Evolutionary conservation across 345 rosid species (phyloP).

Genomic region (Citropsis articulata): DNA sequence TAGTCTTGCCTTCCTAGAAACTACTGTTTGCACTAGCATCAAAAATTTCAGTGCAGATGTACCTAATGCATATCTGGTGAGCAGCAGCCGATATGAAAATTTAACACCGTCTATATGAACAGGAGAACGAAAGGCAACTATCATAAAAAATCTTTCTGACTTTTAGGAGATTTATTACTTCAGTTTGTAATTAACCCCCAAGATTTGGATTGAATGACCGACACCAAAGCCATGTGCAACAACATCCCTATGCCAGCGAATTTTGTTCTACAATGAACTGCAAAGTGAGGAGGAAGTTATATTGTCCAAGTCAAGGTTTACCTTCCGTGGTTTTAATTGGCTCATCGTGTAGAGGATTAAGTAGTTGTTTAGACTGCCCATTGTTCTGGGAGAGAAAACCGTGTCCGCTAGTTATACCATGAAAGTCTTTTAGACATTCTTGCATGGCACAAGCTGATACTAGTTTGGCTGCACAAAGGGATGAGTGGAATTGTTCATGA

Average conservation of each 20-base stretch:
- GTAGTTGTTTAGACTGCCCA: slow-evolving; percentile 20
- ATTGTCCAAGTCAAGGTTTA: slow-evolving; percentile 19
- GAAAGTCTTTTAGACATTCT: slow-evolving; percentile 19
- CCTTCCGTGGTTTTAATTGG: slow-evolving; percentile 17
- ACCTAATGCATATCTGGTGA: background rate
- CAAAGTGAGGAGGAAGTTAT: background rate
- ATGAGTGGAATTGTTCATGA: slow-evolving; percentile 58
- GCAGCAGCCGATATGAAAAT: background rate
- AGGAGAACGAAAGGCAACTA: background rate
- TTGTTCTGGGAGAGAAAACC: background rate
- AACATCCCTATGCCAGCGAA: slow-evolving; percentile 5
- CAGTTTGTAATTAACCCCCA: background rate
- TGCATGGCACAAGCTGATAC: slow-evolving; percentile 10
- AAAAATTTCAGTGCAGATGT: background rate
- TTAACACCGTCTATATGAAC: background rate
- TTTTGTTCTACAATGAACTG: slow-evolving; percentile 12
- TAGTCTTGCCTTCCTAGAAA: background rate
- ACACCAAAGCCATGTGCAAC: background rate
- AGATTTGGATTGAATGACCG: background rate
- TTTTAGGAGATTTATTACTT: background rate
- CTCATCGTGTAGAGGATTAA: slow-evolving; percentile 22
- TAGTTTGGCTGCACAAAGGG: slow-evolving; percentile 37
- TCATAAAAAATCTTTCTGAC: background rate
- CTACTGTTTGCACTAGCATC: background rate
- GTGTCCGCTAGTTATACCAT: slow-evolving; percentile 22